Evolutionary conservation across 2,329 filamentous ascomycete genomes (phyloP), one percentile per base, ranked within the genome.

Genomic region (Xylaria sp.): DNA sequence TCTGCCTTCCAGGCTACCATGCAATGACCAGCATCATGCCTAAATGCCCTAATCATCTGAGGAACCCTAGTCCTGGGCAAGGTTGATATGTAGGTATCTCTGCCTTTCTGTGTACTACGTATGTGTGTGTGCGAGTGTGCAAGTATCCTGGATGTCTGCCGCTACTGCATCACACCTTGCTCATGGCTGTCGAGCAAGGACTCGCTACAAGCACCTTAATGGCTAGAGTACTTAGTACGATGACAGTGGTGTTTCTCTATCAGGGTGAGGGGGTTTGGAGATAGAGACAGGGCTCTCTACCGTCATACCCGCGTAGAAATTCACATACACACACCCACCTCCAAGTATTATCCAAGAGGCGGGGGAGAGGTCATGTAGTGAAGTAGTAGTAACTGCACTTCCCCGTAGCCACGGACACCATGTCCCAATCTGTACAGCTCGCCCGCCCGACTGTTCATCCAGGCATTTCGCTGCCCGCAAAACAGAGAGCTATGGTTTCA

Each of bases 11-110:
- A 54, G 44, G 32, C 44, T 61, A 44, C 35, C 35, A 61, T 58
- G 57, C 62, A 65, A 50, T 23, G 51, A 55, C 58, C 63, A 69
- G 57, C 58, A 66, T 65, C 51, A 44, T 40, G 44, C 50, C 35
- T 35, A 44, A 35, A 27, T 44, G 29, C n/a, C 47, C 42, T 64
- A 18, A 48, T 61, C 62, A 59, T 59, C 58, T 47, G 62, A 69
- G 47, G n/a, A 65, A 32, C 35, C 44, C 40, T 21, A 32, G 63
- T 37, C 59, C 44, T 58, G 10, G 27, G 47, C 51, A 59, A 50
- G 66, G 51, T 62, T 65, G 62, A 47, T 42, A 65, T 59, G 50
- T 55, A 51, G 44, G 40, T 64, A 59, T 53, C 23, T 53, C 23
- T 66, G 12, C 51, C 29, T 63, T 32, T 35, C 10, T 25, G n/a